Percentiles rank a stretch among this genome's conserved stretches.
These are phyloP conservation scores for Syncephalis fuscata DNA, from an alignment of 371 early-diverging fungal species.

Conservation along the genomic window DNA sequence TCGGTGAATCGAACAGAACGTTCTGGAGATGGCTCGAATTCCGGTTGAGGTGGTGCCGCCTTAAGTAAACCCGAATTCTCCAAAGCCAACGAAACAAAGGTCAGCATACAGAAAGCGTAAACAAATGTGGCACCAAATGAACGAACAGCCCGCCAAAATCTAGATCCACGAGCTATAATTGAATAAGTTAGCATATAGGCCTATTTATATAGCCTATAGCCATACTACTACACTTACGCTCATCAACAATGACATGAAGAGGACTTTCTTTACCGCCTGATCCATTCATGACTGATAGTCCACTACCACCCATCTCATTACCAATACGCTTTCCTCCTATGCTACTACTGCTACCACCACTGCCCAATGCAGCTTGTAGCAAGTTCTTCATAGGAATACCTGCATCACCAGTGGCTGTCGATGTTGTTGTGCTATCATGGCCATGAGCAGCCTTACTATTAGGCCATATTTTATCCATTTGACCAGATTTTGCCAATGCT, in stretches of 20 bases:
- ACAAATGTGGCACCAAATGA: conserved; percentile 58
- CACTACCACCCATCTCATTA: conserved; percentile 5
- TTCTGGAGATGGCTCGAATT: conserved; percentile 50
- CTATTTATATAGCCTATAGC: background rate
- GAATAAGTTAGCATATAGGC: conserved; percentile 1
- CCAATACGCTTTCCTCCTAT: conserved; percentile 10
- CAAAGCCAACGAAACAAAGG: conserved; percentile 47
- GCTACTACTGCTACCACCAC: conserved; percentile 1
- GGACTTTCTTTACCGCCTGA: conserved; percentile 26
- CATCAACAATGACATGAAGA: conserved; percentile 38
- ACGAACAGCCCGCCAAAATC: conserved; percentile 49
- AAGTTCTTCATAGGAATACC: conserved; percentile 13
- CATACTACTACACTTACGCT: conserved; percentile 12
- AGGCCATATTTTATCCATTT: conserved; percentile 42
- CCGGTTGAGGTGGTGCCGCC: conserved; percentile 36
- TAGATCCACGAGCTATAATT: conserved; percentile 31
- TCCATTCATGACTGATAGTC: conserved; percentile 7
- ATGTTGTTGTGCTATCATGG: background rate
- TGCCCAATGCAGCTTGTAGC: conserved; percentile 12
- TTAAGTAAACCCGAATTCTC: conserved; percentile 62
- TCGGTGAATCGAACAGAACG: conserved; percentile 69
- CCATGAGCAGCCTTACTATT: conserved; percentile 32
- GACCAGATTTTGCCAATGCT: conserved; percentile 44
- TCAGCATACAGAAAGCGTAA: conserved; percentile 62
- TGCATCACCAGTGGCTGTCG: conserved; percentile 8